Evolutionary conservation across 176 grass and related monocot genomes (phyloP), one percentile per base, ranked within the genome.

Genomic region (Guadua angustifolia): DNA sequence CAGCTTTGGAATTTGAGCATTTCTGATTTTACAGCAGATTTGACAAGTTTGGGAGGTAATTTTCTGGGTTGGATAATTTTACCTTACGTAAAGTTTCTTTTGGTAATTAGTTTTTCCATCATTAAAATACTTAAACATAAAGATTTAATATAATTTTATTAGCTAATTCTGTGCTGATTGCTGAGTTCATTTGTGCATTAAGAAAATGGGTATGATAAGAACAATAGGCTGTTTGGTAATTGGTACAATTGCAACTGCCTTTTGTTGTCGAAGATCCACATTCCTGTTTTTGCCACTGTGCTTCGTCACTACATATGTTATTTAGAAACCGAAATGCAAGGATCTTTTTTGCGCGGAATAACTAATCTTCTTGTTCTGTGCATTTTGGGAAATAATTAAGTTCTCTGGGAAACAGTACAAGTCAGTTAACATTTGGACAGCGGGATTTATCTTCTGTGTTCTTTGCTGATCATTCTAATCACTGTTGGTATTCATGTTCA

Each of bases 1-100:
- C 96, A 99, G 83, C 83, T 94, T 35, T 99, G 93, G 97, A 99
- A 99, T 89, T 99, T 99, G 62, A 96, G 97, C 79, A 90, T 96
- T 69, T 90, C 97, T 56, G 97, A 99, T 91, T 83, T 99, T 80
- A 96, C 93, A 56, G 78, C 90, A 63, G 97, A 99, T 88, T 88
- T 99, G 59, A 89, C 89, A 74, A 99, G 90, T 79, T 89, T 99
- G 82, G 97, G 86, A 93, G 97, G 97, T 99, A 88, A 78, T 74
- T 47, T 66, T 80, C 25, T 88, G 43, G 5, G 71, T 46, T 18
- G 35, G 26, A 16, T 71, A 78, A 42, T 52, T 60, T 86, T 66
- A 52, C 17, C 29, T 18, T 50, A 66, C 15, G 22, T 59, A 11
- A 49, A 32, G 39, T 42, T 74, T 73, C 4, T 83, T 86, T 79